Base-by-base conservation (phyloP, 2,329 filamentous ascomycete species). In the Pseudogymnoascus sp. region DNA sequence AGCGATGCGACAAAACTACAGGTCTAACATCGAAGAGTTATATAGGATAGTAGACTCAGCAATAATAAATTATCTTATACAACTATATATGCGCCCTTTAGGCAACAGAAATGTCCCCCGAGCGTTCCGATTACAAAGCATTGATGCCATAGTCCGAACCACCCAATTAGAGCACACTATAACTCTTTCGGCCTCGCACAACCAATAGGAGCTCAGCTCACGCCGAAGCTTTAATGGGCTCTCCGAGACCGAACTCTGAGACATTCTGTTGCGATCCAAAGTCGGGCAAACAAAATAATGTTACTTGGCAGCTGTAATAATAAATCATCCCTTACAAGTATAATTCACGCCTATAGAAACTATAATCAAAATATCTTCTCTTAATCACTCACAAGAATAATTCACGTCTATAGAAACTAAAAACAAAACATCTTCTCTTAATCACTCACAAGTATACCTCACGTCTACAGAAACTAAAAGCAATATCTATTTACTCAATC, bases 41-140 rank as follows among this genome's bases (percentile, higher is more conserved):
- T 55, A 19, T 35, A 11, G 0, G n/a, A 55, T 35, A 33, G 16
- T 22, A 35, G 28, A 33, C 23, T 52, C 9, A 7, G 1, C n/a
- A 35, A 19, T 22, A 22, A 33, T 35, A 14, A 30, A 55, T 19
- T 19, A 33, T 35, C 4, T 35, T 14, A 55, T 14, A 45, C 12
- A 28, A 28, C 28, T 49, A 49, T n/a, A 25, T n/a, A 28, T 33
- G 8, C 8, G 14, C 9, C 8, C 5, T 52, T 6, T 1, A 55
- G 25, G 45, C 11, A 22, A 8, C 49, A 35, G 5, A 22, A 35
- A 33, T 33, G 25, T 30, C 9, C 49, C 8, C 49, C 49, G 28
- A 55, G 9, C 45, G 9, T 55, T 55, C 49, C 16, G 49, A 55
- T 55, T 55, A 55, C 49, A 55, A 55, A 55, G 49, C 49, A n/a